Conservation (phyloP, 306 rosid genomes). For the Cucurbita maxima region DNA sequence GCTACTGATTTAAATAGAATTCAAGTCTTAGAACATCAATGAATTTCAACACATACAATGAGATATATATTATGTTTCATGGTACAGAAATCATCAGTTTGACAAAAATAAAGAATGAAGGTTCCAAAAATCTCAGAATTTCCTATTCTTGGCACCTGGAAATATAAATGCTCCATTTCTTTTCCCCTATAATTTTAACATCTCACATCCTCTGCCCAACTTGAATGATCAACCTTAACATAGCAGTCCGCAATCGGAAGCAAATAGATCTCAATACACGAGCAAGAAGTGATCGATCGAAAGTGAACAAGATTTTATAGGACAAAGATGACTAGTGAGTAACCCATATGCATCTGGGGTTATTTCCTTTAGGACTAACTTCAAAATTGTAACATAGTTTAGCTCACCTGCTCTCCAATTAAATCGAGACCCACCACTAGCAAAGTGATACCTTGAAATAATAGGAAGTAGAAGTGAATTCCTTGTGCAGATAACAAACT, state of each 20-base stretch:
- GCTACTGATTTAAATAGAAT: neutral
- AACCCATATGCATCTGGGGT: neutral
- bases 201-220: neutral
- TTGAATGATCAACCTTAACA: neutral
- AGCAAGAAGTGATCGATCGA: neutral
- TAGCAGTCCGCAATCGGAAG: neutral
- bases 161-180: slow-evolving; percentile 7
- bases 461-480: slow-evolving; percentile 89
- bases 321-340: neutral
- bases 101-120: slow-evolving; percentile 32
- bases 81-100: slow-evolving; percentile 20
- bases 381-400: slow-evolving; percentile 13
- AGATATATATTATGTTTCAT: slow-evolving; percentile 11
- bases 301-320: neutral
- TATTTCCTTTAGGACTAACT: slow-evolving; percentile 16
- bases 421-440: slow-evolving; percentile 90
- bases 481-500: slow-evolving; percentile 96
- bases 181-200: neutral
- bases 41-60: slow-evolving; percentile 17
- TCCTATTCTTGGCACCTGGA: slow-evolving; percentile 15
- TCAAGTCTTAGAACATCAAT: slow-evolving; percentile 12
- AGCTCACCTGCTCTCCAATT: slow-evolving; percentile 94
- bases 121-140: slow-evolving; percentile 19
- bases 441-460: slow-evolving; percentile 91
- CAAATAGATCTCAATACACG: neutral